Conservation (phyloP, 177 flowering plant genomes). For the Viscum album region DNA sequence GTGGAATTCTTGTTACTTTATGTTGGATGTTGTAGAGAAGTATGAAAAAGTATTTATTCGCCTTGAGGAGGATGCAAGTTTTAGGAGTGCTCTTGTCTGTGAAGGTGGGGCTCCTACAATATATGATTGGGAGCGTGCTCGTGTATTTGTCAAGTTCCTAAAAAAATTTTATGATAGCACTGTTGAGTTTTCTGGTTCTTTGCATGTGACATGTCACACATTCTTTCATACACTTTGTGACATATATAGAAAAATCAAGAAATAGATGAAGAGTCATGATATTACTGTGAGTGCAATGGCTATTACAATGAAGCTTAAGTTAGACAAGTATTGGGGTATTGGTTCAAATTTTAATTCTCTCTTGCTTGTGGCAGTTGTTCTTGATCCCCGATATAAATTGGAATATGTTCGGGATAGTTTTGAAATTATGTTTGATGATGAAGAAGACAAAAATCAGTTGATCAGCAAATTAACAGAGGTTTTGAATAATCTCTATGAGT, state of each 20-base stretch:
- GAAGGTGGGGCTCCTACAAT: neutral
- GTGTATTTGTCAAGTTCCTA: conserved; percentile 1
- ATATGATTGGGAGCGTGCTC: neutral
- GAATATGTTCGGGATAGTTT: neutral
- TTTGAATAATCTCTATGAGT: neutral
- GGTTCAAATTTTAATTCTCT: neutral
- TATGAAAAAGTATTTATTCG: too few relatives aligned
- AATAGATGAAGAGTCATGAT: neutral
- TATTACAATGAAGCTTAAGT: conserved; percentile 2
- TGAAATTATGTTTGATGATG: neutral
- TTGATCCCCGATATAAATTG: conserved; percentile 11
- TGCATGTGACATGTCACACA: neutral
- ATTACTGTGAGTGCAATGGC: neutral
- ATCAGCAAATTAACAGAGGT: neutral
- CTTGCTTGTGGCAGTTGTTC: neutral
- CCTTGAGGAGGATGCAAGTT: too few relatives aligned
- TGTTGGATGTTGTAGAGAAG: too few relatives aligned
- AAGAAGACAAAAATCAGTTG: neutral
- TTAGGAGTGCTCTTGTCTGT: too few relatives aligned
- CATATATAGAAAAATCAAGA: neutral
- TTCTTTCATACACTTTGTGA: neutral
- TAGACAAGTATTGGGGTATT: conserved; percentile 4
- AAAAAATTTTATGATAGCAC: conserved; percentile 7
- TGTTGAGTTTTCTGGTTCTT: conserved; percentile 7
- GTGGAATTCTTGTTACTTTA: too few relatives aligned